Conservation (phyloP, 2,329 filamentous ascomycete species). For the Cyanodermella asteris region DNA sequence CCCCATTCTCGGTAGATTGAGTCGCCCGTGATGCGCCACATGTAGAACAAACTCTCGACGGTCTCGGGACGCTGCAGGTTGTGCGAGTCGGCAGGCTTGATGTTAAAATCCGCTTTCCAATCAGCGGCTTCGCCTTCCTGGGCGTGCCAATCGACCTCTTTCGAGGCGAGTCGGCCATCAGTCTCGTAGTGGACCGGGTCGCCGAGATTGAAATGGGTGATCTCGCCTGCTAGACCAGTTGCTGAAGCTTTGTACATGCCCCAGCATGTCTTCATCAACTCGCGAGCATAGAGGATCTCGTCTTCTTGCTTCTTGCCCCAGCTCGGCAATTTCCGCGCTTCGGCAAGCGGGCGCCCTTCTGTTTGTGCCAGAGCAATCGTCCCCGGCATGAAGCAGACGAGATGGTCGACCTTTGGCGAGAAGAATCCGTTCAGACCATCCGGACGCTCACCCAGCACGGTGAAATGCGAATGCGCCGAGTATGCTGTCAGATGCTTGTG, state of each 20-base stretch:
- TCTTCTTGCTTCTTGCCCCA: conserved; percentile 68
- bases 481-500: conserved; percentile 87
- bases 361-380: conserved; percentile 83
- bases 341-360: conserved; percentile 49
- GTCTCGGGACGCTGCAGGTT: conserved; percentile 93
- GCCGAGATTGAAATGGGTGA: conserved; percentile 68
- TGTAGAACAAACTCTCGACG: conserved; percentile 89
- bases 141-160: conserved; percentile 27
- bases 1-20: conserved; percentile 82
- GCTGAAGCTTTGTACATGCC: conserved; percentile 83
- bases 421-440: conserved; percentile 44
- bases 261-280: conserved; percentile 95
- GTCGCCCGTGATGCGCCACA: conserved; percentile 95
- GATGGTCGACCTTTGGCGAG: conserved; percentile 87
- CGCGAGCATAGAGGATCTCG: conserved; percentile 67
- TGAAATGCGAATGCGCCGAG: conserved; percentile 55
- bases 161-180: conserved; percentile 26
- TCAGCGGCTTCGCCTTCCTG: conserved; percentile 26
- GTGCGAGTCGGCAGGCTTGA: conserved; percentile 67
- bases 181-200: conserved; percentile 43
- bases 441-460: conserved; percentile 75
- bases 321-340: conserved; percentile 46
- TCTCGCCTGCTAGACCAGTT: conserved; percentile 85
- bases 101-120: conserved; percentile 59
- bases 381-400: conserved; percentile 93